Evolutionary conservation across 495 filamentous ascomycete genomes (phyloP), one percentile per base, ranked within the genome.

Genomic region (Aspergillus baeticus): DNA sequence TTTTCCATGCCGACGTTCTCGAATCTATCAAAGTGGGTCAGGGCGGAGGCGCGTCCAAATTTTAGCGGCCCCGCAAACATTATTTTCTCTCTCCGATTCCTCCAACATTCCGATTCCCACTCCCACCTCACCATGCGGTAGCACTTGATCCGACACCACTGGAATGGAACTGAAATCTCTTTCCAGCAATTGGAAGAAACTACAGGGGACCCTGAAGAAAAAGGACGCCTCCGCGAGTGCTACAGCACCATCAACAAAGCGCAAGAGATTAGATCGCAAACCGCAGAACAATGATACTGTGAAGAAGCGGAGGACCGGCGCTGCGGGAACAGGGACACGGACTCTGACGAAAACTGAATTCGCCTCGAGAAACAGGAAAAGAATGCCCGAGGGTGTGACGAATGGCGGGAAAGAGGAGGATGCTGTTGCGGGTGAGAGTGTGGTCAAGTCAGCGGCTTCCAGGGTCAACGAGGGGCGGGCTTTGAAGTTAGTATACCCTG

Each of bases 101-200:
- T 14, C 10, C 49, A 31, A 17, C 46, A 33, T 21, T 13, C 8
- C 26, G 8, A 29, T 8, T 8, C 26, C 8, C 26, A 29, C 3
- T 29, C 8, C 41, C 54, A 47, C 18, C 41, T 42, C 59, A 55
- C 42, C 35, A 67, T 65, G 63, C 59, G 26, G 53, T 59, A 60
- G 49, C 42, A 10, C 13, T 14, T 23, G 51, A 18, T 33, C 41
- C 20, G 36, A 41, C 46, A 47, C 58, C 8, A 29, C 26, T 68
- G 68, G 65, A 60, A 78, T 80, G 76, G 76, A 81, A 53, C 41
- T 73, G 21, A 70, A 73, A 52, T 65, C 62, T 37, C 72, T 82
- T 36, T 82, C 79, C 54, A 75, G 72, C 55, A 91, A 91, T 72
- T 91, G 87, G 87, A 87, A 88, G 64, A 89, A 84, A 69, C 77